Evolutionary conservation across 352 stramenopile genomes (phyloP), one percentile per base, ranked within the genome.

Genomic region (Pythium oligandrum): DNA sequence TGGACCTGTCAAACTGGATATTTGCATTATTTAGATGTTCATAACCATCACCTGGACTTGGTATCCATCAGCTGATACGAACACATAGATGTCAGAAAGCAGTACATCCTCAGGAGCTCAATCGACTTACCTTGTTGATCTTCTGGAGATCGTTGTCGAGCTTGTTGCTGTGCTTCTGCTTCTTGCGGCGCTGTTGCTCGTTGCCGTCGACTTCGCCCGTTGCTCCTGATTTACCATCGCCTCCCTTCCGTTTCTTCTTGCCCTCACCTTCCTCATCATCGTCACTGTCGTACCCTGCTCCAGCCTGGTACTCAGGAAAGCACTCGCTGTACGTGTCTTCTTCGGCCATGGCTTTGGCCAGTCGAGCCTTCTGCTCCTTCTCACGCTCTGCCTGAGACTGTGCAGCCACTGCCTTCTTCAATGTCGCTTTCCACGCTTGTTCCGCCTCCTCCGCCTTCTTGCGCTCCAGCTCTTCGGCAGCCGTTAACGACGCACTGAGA

Each of bases 131-230:
- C 74, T 88, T 78, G 55, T 73, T 85, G 55, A 90, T 84, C 69
- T 88, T 88, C 48, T 83, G 71, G 9, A 90, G 67, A 32, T 88
- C 79, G 51, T 71, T 86, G 38, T 75, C 61, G 8, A 90, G 59
- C 53, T 83, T 88, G 64, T 76, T 86, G 57, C 61, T 71, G 35
- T 82, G 71, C 48, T 86, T 87, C 51, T 88, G 71, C 53, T 86
- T 75, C 53, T 83, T 83, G 11, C 76, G 75, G 32, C 69, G 68
- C 9, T 52, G 48, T 8, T 75, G 63, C 12, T 57, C 44, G 6
- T 70, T 59, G 7, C 48, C 50, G 32, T 62, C 40, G 4, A 64
- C n/a, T 4, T 53, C 57, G 11, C 33, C 32, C 51, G 33, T 37
- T 9, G 30, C 33, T 6, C 34, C 38, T 7, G 30, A n/a, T 2